phyloP scores from a whole-genome alignment of 495 filamentous ascomycete species.

The Hyphodiscus hymeniophilus region DNA sequence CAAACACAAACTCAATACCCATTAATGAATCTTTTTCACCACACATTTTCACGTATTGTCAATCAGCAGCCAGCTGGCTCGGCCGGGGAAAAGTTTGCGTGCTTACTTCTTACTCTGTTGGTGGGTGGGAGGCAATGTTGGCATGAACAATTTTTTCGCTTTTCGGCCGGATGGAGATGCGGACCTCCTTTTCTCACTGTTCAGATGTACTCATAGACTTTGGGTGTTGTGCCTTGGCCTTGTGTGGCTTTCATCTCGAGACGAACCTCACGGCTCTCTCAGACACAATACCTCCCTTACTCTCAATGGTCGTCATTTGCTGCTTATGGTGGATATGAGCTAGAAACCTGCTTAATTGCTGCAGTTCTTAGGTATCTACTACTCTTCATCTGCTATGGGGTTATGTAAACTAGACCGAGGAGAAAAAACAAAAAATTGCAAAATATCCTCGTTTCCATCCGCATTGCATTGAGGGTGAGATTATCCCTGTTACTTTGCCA shows the following conservation, averaged over 20 bases:
- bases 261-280: slow-evolving; percentile 9
- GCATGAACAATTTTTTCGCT: slow-evolving; percentile 6
- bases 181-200: slow-evolving; percentile 5
- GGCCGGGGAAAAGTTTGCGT: slow-evolving; percentile 22
- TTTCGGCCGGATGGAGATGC: slow-evolving; percentile 7
- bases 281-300: background rate
- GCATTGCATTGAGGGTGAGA: too few species aligned
- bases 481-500: too few species aligned
- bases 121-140: too few species aligned
- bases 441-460: slow-evolving; percentile 10
- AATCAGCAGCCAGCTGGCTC: slow-evolving; percentile 18
- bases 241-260: slow-evolving; percentile 1
- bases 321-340: background rate
- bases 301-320: background rate
- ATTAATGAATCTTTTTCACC: slow-evolving; percentile 20
- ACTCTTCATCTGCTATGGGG: slow-evolving; percentile 4
- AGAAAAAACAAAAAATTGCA: slow-evolving; percentile 23
- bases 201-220: slow-evolving; percentile 22
- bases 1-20: slow-evolving; percentile 12
- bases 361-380: background rate
- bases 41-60: slow-evolving; percentile 20
- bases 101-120: slow-evolving; percentile 9
- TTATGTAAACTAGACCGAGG: slow-evolving; percentile 11
- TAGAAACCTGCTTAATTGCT: background rate
- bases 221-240: background rate